Base-by-base conservation (phyloP, 2,329 filamentous ascomycete genomes). In the Tolypocladium endophyticum region DNA sequence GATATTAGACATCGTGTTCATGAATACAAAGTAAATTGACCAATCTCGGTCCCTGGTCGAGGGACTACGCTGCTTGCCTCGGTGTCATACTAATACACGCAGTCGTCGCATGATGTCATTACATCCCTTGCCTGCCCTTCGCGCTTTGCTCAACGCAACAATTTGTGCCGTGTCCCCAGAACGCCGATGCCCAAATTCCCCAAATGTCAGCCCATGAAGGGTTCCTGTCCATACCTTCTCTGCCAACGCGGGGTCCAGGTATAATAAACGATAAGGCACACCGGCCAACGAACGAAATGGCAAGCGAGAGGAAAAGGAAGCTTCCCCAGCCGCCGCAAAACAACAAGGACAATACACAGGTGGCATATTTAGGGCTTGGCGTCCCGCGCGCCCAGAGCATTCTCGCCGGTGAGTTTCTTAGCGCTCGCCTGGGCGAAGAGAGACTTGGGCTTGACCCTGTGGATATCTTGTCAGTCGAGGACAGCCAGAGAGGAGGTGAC, bases 371-470 rank as follows among this genome's bases (percentile, higher is more conserved):
- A 68, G 23, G 69, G 67, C 66, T 71, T 72, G 50, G 72, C 73
- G 43, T 71, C 68, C 59, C 68, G 70, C 59, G 73, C 71, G 55
- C 73, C 72, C 41, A 73, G 67, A 60, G 79, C 69, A 63, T 76
- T 75, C 62, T 77, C 76, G 71, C 77, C 74, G 59, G 75, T 74
- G 70, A 85, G 76, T 70, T 82, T 86, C 81, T 86, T 87, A 75
- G 77, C 77, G 56, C 84, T 86, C 55, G 84, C 79, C 71, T 85
- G 83, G 61, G 85, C 84, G 70, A 88, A 88, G 66, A 88, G 80
- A 3, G 85, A 87, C 73, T 84, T 86, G 61, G 85, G 85, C 77
- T 87, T 87, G 70, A 78, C 79, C 69, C 84, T 87, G 67, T 50
- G 54, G 9, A 28, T n/a, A 30, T 2, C 3, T 14, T 7, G 16